Evolutionary conservation across 1,284 basidiomycete genomes (phyloP), one percentile per base, ranked within the genome.

Genomic region (Coriolopsis trogii): DNA sequence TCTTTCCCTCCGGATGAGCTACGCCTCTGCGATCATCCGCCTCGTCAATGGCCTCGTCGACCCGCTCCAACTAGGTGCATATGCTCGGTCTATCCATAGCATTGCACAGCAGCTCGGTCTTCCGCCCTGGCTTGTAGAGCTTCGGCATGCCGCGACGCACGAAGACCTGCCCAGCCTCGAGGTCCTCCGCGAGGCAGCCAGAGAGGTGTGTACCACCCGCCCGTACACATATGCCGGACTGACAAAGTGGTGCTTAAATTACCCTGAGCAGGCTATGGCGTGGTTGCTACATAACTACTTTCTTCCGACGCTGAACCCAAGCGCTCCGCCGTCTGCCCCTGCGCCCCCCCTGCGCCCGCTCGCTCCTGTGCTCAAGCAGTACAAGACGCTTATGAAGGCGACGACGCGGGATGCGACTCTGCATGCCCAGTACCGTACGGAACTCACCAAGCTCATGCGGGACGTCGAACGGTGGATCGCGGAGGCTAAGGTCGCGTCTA

Each of bases 41-140:
- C 86, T 98, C 60, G 93, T 99, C 59, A 99, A 99, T 63, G 91
- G 92, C 2, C 79, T 97, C 38, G 96, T 98, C 5, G 96, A 99
- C 67, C 93, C 95, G 13, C 76, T 97, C 16, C 96, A 99, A 66
- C 82, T 86, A 3, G 93, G 94, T 26, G 76, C 78, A 36, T 95
- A 89, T 64, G 97, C 96, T 3, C 81, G 94, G 33, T 90, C 95
- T 1, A 98, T 99, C 62, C 85, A 90, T 0, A 84, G 88, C 25
- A 91, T 99, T 54, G 95, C 97, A 1, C 76, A 81, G 3, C 87
- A 94, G 56, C 81, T 99, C 21, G 89, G 89, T 0, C 75, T 99
- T 2, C 97, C 97, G 0, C 73, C 80, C 0, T 94, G 91, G 84
- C 79, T 99, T 16, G 95, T 99, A n/a, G 92, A 98, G 58, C 76